Percentiles rank a stretch among this genome's conserved stretches.
Conservation (phyloP, 2,329 filamentous ascomycete genomes). For the Cordyceps fumosorosea region DNA sequence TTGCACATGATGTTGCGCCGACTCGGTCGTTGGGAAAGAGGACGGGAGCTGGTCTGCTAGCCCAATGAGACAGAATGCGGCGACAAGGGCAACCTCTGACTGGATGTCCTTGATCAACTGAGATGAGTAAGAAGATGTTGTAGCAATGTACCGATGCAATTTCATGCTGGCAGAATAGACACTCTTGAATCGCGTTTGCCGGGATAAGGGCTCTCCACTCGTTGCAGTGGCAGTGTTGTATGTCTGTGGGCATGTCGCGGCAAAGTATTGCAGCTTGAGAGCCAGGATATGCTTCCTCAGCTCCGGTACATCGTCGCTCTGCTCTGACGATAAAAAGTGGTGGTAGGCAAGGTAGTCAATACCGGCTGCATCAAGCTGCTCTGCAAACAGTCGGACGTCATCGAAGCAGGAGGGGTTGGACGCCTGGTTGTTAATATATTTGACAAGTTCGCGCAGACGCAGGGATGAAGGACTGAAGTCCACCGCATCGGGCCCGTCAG, state of each 20-base stretch:
- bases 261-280: slow-evolving; percentile 39
- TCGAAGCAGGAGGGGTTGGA: slow-evolving; percentile 37
- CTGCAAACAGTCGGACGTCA: slow-evolving; percentile 39
- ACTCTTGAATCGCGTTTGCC: neutral
- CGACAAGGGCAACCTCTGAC: slow-evolving; percentile 30
- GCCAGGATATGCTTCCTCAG: slow-evolving; percentile 29
- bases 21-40: slow-evolving; percentile 14
- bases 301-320: slow-evolving; percentile 19
- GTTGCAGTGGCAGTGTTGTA: neutral
- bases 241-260: slow-evolving; percentile 29
- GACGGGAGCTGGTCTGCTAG: slow-evolving; percentile 17
- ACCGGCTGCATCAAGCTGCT: slow-evolving; percentile 34
- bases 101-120: slow-evolving; percentile 16
- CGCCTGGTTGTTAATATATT: slow-evolving; percentile 31
- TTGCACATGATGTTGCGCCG: slow-evolving; percentile 34
- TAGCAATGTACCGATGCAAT: slow-evolving; percentile 13
- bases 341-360: slow-evolving; percentile 33
- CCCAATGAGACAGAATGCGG: slow-evolving; percentile 29
- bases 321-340: slow-evolving; percentile 27
- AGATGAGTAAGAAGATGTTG: neutral
- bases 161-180: slow-evolving; percentile 16
- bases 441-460: slow-evolving; percentile 28
- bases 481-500: slow-evolving; percentile 24
- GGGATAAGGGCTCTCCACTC: neutral
- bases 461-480: slow-evolving; percentile 24